Conservation (phyloP, 169 alveolate genomes). For the Cryptosporidium bovis region DNA sequence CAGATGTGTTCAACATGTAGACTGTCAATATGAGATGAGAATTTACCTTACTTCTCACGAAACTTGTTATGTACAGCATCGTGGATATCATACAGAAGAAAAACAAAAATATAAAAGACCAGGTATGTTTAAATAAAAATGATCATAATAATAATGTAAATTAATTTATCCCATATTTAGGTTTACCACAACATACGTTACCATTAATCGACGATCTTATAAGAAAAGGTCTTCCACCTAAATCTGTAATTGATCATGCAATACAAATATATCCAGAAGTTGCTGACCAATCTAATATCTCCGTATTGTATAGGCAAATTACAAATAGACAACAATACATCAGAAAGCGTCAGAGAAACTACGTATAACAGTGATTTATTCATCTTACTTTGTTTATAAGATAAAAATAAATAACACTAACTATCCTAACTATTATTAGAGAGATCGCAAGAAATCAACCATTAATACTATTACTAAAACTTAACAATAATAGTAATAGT, state of each 20-base stretch:
- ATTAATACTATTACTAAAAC: too few species aligned
- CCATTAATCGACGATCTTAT: slow-evolving; percentile 67
- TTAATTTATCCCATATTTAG: neutral
- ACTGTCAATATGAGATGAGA: slow-evolving; percentile 74
- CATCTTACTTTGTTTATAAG: too few species aligned
- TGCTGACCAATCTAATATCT: slow-evolving; percentile 66
- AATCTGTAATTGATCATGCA: slow-evolving; percentile 72
- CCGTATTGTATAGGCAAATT: slow-evolving; percentile 63
- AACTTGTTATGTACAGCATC: slow-evolving; percentile 72
- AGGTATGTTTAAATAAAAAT: slow-evolving; percentile 28
- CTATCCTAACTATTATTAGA: too few species aligned
- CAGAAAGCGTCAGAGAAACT: slow-evolving; percentile 71
- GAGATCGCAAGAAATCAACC: too few species aligned
- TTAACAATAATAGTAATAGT: too few species aligned
- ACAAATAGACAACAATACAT: slow-evolving; percentile 70
- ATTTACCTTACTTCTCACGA: slow-evolving; percentile 59
- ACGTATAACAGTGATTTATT: neutral
- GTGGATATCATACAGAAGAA: slow-evolving; percentile 71
- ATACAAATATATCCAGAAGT: slow-evolving; percentile 73
- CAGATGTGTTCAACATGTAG: slow-evolving; percentile 72
- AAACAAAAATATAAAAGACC: slow-evolving; percentile 71
- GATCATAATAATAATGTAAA: too few species aligned
- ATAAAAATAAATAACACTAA: too few species aligned
- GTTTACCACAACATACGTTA: slow-evolving; percentile 73
- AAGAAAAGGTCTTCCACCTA: slow-evolving; percentile 72